Base-by-base conservation (phyloP, 257 asterid species). In the Plantago elongata region DNA sequence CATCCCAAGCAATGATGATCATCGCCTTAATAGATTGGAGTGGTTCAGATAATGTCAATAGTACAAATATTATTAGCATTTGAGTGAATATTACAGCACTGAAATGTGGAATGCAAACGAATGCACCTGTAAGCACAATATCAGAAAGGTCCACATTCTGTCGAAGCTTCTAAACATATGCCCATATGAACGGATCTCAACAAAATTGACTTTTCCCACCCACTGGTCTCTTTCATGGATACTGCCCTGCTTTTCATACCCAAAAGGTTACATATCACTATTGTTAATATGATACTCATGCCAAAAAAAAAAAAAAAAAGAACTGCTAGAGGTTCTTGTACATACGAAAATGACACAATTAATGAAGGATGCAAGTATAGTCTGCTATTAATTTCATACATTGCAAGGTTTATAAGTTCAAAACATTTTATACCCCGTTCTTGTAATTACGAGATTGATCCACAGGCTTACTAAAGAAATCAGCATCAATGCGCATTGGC, bases 401-500 rank as follows among this genome's bases (percentile, higher is more conserved):
- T 34, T 34, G 40, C 40, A 34, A 34, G 10, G 22, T 37, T 45
- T 48, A 55, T 17, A 47, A 51, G 51, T 65, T 60, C 67, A 50
- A 63, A 45, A 29, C 37, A 63, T 34, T 56, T 51, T 69, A 69
- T 72, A 84, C 95, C 82, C 75, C 90, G 27, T 50, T 77, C 67
- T 79, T 74, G 14, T 81, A 84, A 38, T 71, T 67, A 51, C 3
- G 76, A 56, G n/a, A 57, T 57, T 75, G 45, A 64, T 78, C 90
- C 61, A 57, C 13, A 56, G 95, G 93, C 49, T 69, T 70, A 64
- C 83, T 66, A 74, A 92, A 92, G 82, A 92, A 92, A 86, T 92
- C 99, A 69, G 97, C 89, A 81, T 83, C 95, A 66, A 73, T 86
- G 69, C 99, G 97, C 99, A 92, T 92, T 15, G 99, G 99, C 99